Evolutionary conservation across 345 rosid genomes (phyloP), one percentile per base, ranked within the genome.

Genomic region (Anacardium occidentale): DNA sequence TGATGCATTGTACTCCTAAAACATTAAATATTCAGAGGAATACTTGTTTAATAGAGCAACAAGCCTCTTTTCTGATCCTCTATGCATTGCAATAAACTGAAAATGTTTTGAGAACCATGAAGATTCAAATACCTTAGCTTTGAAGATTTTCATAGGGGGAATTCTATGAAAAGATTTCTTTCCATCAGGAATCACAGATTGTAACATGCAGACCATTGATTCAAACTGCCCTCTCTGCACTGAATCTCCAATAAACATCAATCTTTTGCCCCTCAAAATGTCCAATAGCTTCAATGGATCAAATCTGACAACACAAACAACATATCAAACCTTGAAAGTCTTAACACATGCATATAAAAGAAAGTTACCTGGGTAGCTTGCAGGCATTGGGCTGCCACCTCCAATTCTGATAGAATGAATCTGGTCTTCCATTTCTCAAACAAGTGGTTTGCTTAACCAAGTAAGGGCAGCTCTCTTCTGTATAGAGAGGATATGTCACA

Each of bases 161-260:
- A 82, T 68, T 78, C 89, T 89, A 67, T 81, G 80, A 25, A 94
- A 85, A 1, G 91, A 84, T 79, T 81, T 92, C 81, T 87, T 87
- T 6, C 83, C 87, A 7, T 85, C 75, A 42, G 96, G 98, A 80
- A 90, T 88, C 0, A 83, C 90, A 56, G 97, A 88, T 66, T 94
- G 98, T 20, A 90, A 76, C 88, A 92, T 80, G 68, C 98, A 92
- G 7, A 89, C 83, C 94, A 94, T 87, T 0, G 98, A 94, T 77
- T 94, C 98, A 71, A 94, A 94, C 40, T 90, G 93, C 8, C 91
- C 83, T 88, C 98, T 88, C 71, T 90, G 97, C 55, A 94, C 90
- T 0, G 98, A 94, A 78, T 94, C 98, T 72, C 98, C 98, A 66
- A 94, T 78, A 57, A 92, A 90, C 98, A 94, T 90, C 63, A 94